Evolutionary conservation across 148 eudicot species (phyloP).

Genomic region (Chenopodium formosanum): DNA sequence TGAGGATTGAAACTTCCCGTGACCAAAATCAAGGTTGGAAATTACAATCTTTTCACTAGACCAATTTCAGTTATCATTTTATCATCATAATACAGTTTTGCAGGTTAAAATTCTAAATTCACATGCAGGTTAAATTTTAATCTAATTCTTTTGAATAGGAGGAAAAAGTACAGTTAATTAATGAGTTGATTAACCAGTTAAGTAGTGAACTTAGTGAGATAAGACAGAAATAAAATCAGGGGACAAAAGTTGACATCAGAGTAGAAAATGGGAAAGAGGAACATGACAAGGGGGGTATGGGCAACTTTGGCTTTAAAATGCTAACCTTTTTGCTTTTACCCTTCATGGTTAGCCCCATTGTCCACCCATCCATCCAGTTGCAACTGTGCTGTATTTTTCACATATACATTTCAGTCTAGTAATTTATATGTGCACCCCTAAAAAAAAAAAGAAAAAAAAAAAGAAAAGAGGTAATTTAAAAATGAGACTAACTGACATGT

Average conservation of each 20-base stretch:
- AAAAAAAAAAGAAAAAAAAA: too few species aligned
- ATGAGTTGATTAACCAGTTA: not conserved
- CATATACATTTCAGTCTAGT: not conserved
- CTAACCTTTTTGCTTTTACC: conserved; percentile 34
- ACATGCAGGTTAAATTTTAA: too few species aligned
- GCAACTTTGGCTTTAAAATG: conserved; percentile 35
- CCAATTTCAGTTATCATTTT: too few species aligned
- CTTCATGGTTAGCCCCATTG: conserved; percentile 31
- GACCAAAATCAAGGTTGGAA: too few species aligned
- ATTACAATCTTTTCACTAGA: too few species aligned
- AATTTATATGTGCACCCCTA: too few species aligned
- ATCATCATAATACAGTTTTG: too few species aligned
- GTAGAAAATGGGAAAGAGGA: conserved; percentile 42
- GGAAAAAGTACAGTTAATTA: not conserved
- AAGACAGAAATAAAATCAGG: conserved; percentile 29
- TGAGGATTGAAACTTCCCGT: too few species aligned
- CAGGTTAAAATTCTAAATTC: too few species aligned
- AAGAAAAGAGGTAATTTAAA: too few species aligned
- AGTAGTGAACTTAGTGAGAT: conserved; percentile 4
- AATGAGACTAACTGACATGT: too few species aligned
- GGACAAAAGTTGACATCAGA: conserved; percentile 51
- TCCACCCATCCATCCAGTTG: conserved; percentile 18
- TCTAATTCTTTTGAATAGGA: too few species aligned
- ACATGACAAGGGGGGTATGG: conserved; percentile 59
- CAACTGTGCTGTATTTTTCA: not conserved